Evolutionary conservation across 1,284 basidiomycete genomes (phyloP).

Genomic region (Pseudozyma pruni): DNA sequence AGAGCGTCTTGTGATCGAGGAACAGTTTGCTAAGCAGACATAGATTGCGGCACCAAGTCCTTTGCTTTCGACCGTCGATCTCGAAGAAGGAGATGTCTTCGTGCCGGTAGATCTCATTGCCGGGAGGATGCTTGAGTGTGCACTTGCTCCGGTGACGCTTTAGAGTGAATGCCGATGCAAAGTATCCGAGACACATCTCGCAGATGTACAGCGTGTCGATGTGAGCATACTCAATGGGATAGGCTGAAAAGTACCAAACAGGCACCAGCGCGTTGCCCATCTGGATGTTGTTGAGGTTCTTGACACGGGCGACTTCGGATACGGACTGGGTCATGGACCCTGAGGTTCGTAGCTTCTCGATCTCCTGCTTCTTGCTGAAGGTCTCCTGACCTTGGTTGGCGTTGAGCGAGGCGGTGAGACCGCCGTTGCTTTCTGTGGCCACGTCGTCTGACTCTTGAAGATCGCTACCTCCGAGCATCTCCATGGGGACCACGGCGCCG

Average conservation of each 20-base stretch:
- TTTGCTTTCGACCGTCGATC: conserved; percentile 93
- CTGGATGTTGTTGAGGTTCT: conserved; percentile 95
- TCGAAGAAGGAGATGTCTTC: conserved; percentile 98
- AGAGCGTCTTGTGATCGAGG: conserved; percentile 98
- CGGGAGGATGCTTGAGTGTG: conserved; percentile 92
- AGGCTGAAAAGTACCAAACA: conserved; percentile 99
- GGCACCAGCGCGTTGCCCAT: conserved; percentile 97
- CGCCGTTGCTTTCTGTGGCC: conserved; percentile 45
- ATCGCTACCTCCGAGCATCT: conserved; percentile 69
- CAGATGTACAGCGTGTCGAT: conserved; percentile 95
- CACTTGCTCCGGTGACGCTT: conserved; percentile 87
- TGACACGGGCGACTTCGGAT: conserved; percentile 95
- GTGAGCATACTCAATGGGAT: conserved; percentile 97
- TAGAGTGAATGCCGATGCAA: conserved; percentile 51
- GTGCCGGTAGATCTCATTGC: conserved; percentile 98
- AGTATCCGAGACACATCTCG: conserved; percentile 82
- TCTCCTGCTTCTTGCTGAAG: conserved; percentile 94
- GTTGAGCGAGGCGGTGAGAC: conserved; percentile 71
- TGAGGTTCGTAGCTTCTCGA: conserved; percentile 95
- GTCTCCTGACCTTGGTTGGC: conserved; percentile 68
- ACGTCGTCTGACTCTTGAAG: conserved; percentile 56
- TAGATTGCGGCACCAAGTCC: conserved; percentile 96
- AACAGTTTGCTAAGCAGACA: conserved; percentile 98
- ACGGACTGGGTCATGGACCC: conserved; percentile 99
- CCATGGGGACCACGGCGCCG: conserved; percentile 69